Evolutionary conservation across 768 basidiomycete genomes (phyloP), one percentile per base, ranked within the genome.

Genomic region (Pleurotus giganteus): DNA sequence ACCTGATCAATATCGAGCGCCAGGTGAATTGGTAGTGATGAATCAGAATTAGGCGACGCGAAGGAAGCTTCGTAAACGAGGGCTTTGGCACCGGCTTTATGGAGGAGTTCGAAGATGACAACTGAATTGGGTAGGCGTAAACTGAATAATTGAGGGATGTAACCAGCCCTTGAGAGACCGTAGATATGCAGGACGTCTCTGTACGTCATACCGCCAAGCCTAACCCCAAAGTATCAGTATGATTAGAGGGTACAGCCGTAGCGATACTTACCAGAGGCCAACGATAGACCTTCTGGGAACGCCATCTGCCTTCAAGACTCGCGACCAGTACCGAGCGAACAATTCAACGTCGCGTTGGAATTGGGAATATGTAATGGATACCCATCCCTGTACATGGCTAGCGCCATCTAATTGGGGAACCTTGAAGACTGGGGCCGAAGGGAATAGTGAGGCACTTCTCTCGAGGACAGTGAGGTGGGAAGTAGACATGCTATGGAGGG

Each of bases 141-240:
- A 65, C 86, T 88, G 74, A 91, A 88, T 13, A 91, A 68, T 58
- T 91, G 89, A 0, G 89, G 89, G 58, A 89, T 71, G 66, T 84
- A 91, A 4, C 88, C 88, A 4, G 89, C 89, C 63, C 88, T 76
- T 12, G 86, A 84, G 57, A 91, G 71, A 51, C 83, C 84, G 64
- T 89, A 90, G 57, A 91, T 84, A 59, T 88, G 85, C 19, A 91
- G 69, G 28, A 85, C 79, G 65, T 91, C 88, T 43, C 72, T 66
- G 64, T 90, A 90, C 19, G 82, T 79, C 73, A 86, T 84, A 4
- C 89, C 89, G 31, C 83, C 76, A 37, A 91, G 69, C 89, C 89
- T 91, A 47, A 3, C 61, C 59, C 47, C 37, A 50, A 60, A 61
- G 7, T 17, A 41, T 15, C 9, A 2, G 39, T 7, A 41, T 41